Conservation (phyloP, 1,284 basidiomycete genomes). For the Ceratobasidium sp. region DNA sequence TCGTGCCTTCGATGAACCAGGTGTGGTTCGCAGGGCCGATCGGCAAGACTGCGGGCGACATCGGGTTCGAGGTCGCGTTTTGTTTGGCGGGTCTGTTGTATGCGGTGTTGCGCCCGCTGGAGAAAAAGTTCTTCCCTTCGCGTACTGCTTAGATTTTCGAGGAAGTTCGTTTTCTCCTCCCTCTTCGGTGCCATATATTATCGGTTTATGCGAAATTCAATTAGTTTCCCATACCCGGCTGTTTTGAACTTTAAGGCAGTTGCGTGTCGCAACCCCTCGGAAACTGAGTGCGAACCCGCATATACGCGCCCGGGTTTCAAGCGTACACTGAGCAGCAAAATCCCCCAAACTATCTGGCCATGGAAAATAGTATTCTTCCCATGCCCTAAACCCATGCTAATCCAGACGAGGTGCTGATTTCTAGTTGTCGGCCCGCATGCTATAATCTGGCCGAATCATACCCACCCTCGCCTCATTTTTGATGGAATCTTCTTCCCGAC, state of each 20-base stretch:
- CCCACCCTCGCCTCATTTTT: no score
- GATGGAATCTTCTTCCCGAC: neutral
- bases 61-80: slow-evolving; percentile 78
- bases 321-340: neutral
- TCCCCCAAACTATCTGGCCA: no score
- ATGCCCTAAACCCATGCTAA: no score
- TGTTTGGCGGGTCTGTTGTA: slow-evolving; percentile 65
- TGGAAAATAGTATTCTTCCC: neutral
- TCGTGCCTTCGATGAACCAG: slow-evolving; percentile 76
- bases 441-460: neutral
- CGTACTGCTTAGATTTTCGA: slow-evolving; percentile 21
- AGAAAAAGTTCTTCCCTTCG: slow-evolving; percentile 50
- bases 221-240: neutral
- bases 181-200: neutral
- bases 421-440: no score
- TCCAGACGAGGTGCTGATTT: no score
- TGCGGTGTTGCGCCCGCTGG: slow-evolving; percentile 63
- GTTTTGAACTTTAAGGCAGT: no score
- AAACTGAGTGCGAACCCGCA: neutral
- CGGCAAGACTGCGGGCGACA: slow-evolving; percentile 70
- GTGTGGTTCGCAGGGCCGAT: slow-evolving; percentile 78
- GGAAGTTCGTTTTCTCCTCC: neutral
- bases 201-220: neutral
- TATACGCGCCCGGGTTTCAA: neutral
- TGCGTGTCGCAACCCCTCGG: no score